phyloP scores from a whole-genome alignment of 768 basidiomycete species.

The Pulveroboletus sp. region DNA sequence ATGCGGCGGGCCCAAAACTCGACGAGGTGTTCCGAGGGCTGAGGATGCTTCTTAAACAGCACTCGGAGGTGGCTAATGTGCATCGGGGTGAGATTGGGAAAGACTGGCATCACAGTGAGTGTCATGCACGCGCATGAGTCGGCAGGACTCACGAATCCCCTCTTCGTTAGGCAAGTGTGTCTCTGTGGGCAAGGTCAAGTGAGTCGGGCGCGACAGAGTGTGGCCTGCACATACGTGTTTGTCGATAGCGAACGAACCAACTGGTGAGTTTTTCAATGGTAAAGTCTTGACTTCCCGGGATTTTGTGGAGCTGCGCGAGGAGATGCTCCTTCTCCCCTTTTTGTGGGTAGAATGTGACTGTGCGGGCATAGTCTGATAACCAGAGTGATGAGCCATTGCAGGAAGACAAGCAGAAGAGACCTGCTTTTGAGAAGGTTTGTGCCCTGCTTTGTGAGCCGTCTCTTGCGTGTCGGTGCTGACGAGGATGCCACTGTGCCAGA shows the following conservation, averaged over 20 bases:
- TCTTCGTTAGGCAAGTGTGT: conserved; percentile 22
- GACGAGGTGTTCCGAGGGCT: conserved; percentile 22
- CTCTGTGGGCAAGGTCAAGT: not conserved
- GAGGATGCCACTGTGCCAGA: conserved; percentile 3
- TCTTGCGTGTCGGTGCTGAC: not conserved
- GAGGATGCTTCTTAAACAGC: conserved; percentile 11
- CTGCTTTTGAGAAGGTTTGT: not conserved
- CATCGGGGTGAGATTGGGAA: conserved; percentile 21
- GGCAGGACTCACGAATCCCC: conserved; percentile 19
- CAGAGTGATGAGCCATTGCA: not conserved
- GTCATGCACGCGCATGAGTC: not conserved
- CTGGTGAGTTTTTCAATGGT: conserved; percentile 14
- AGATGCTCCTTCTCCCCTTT: conserved; percentile 12
- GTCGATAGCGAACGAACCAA: conserved; percentile 26
- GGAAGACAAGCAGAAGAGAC: not conserved
- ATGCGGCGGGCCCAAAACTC: conserved; percentile 27
- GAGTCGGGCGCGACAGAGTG: not conserved
- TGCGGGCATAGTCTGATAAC: conserved; percentile 19
- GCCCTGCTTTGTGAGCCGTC: conserved; percentile 6
- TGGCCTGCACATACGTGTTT: not conserved
- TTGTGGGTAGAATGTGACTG: conserved; percentile 11
- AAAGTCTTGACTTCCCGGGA: conserved; percentile 21
- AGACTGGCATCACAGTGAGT: conserved; percentile 18
- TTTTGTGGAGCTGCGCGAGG: conserved; percentile 10
- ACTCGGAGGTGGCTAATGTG: conserved; percentile 23